Conservation (phyloP, 108 stramenopile species). For the Cyclotella baltica region DNA sequence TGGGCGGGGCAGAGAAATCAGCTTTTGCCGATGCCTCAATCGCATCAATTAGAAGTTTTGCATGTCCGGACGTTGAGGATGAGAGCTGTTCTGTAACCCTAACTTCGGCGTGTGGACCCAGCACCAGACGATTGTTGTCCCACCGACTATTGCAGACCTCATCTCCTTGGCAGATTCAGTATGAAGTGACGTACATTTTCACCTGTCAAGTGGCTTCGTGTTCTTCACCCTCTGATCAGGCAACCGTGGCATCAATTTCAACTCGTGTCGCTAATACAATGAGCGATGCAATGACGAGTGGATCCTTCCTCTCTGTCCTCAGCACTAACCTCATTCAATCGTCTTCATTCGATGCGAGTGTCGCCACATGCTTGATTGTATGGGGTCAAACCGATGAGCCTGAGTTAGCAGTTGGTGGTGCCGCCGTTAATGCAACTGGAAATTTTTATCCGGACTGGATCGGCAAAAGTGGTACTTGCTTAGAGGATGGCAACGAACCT, state of each 20-base stretch:
- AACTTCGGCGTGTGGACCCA: background rate
- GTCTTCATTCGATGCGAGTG: background rate
- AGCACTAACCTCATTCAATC: constrained; percentile 6
- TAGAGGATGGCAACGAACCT: constrained; percentile 14
- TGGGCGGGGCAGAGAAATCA: background rate
- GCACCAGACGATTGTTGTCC: background rate
- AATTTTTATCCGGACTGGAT: constrained; percentile 18
- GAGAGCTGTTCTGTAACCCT: background rate
- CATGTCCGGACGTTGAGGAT: background rate
- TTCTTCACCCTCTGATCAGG: background rate
- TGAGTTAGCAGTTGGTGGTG: background rate
- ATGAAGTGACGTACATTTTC: background rate
- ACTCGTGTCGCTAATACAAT: background rate
- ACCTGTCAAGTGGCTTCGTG: constrained; percentile 2
- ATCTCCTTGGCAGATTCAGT: constrained; percentile 16
- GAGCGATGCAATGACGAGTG: background rate
- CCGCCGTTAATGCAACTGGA: background rate
- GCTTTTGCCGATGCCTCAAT: background rate
- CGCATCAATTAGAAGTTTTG: background rate
- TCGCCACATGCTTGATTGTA: constrained; percentile 3
- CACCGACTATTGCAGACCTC: background rate
- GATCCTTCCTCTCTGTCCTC: background rate
- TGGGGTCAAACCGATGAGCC: background rate
- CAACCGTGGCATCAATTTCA: background rate
- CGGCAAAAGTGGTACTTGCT: constrained; percentile 7